Conservation (phyloP, 352 stramenopile genomes). For the Phytophthora sansomeana region DNA sequence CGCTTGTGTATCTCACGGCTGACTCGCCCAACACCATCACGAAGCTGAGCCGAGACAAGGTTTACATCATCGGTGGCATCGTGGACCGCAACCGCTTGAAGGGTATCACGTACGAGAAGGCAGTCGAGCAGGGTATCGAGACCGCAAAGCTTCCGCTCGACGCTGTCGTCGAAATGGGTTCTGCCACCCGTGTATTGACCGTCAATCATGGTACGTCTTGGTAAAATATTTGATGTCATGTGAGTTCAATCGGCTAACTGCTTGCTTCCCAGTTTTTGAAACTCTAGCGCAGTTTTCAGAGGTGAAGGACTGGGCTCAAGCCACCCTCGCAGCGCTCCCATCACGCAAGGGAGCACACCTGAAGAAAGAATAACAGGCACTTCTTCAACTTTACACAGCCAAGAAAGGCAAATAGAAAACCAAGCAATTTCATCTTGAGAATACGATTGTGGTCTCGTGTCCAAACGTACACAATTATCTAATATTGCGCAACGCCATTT, state of each 20-base stretch:
- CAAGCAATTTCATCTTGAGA: background rate
- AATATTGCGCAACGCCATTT: slow-evolving; percentile 78
- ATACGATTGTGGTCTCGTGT: background rate
- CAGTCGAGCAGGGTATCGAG: slow-evolving; percentile 87
- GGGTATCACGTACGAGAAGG: slow-evolving; percentile 92
- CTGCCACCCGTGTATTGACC: slow-evolving; percentile 82
- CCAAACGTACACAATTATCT: slow-evolving; percentile 44
- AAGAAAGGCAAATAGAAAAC: background rate
- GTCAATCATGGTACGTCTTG: slow-evolving; percentile 85
- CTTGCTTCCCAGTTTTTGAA: slow-evolving; percentile 67
- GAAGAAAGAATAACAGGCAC: slow-evolving; percentile 43
- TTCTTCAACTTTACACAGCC: slow-evolving; percentile 26
- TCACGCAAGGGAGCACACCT: slow-evolving; percentile 72
- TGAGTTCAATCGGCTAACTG: slow-evolving; percentile 2
- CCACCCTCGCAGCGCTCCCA: slow-evolving; percentile 71
- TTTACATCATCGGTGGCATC: slow-evolving; percentile 98
- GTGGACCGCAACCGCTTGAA: slow-evolving; percentile 98
- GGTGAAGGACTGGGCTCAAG: slow-evolving; percentile 78
- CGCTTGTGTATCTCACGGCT: slow-evolving; percentile 95
- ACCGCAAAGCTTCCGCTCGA: slow-evolving; percentile 94
- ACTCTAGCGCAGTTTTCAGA: slow-evolving; percentile 80
- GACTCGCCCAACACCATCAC: slow-evolving; percentile 94
- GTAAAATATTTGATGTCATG: background rate
- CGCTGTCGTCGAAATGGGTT: slow-evolving; percentile 78
- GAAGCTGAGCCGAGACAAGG: slow-evolving; percentile 87